Conservation (phyloP, 495 filamentous ascomycete genomes). For the Bacidia gigantensis region DNA sequence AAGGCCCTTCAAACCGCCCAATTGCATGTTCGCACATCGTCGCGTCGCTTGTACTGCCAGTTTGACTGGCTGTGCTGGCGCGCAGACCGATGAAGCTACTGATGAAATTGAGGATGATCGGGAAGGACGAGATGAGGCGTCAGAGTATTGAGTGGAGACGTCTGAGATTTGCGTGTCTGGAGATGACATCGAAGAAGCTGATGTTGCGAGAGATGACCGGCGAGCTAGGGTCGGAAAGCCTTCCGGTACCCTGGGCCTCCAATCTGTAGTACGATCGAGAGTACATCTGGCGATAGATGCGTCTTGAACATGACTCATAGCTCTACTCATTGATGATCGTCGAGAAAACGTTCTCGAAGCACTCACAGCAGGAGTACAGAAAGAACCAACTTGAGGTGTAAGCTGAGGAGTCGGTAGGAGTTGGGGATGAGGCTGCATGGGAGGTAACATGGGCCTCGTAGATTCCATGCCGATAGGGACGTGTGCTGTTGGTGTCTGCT, state of each 20-base stretch:
- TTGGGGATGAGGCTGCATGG: slow-evolving; percentile 41
- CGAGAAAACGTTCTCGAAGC: slow-evolving; percentile 37
- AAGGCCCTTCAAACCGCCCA: slow-evolving; percentile 21
- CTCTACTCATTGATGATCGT: slow-evolving; percentile 59
- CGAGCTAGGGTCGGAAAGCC: slow-evolving; percentile 40
- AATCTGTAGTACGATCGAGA: slow-evolving; percentile 36
- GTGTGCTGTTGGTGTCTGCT: slow-evolving; percentile 31
- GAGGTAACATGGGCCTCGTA: slow-evolving; percentile 27
- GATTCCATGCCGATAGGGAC: slow-evolving; percentile 20
- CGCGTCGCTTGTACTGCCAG: slow-evolving; percentile 73
- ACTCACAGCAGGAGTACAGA: slow-evolving; percentile 87
- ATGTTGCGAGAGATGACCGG: slow-evolving; percentile 63
- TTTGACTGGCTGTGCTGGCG: slow-evolving; percentile 44
- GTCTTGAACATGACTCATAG: slow-evolving; percentile 64
- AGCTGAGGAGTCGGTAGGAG: slow-evolving; percentile 67
- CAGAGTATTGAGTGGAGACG: slow-evolving; percentile 34
- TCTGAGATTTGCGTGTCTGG: slow-evolving; percentile 62
- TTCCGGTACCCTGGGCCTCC: slow-evolving; percentile 37
- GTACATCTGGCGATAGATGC: slow-evolving; percentile 50
- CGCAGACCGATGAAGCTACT: slow-evolving; percentile 47
- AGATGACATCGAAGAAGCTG: slow-evolving; percentile 64
- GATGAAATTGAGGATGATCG: slow-evolving; percentile 37
- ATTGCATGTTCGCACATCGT: slow-evolving; percentile 52
- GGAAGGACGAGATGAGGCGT: slow-evolving; percentile 45
- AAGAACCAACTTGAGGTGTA: slow-evolving; percentile 61